Base-by-base conservation (phyloP, 2,329 filamentous ascomycete species). In the Pseudogymnoascus sp. region DNA sequence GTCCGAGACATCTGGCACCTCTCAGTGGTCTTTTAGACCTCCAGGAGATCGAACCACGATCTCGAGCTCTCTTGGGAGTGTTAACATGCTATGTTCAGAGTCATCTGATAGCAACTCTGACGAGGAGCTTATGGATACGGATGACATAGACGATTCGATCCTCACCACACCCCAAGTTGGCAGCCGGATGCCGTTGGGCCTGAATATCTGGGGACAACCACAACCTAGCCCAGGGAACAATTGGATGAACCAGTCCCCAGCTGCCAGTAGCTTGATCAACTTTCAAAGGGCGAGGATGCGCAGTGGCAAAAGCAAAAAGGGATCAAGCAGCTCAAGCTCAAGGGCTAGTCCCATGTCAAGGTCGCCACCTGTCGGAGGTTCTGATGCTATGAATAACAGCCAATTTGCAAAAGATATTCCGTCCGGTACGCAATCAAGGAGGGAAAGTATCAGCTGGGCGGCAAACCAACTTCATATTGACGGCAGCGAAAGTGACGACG, bases 371-470 rank as follows among this genome's bases (percentile, higher is more conserved):
- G 77, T 84, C 0, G 75, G 70, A 41, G 69, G 63, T 62, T 62
- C 69, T 44, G 71, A 72, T 50, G 63, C 63, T 15, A 67, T 69
- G 61, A 65, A 59, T 47, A 66, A 50, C 59, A 79, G 80, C 10
- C 85, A 83, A 68, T 84, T 86, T 70, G 77, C 77, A 1, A 73
- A 76, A 44, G 79, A 81, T 62, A 74, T 78, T 40, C 74, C 76
- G 5, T 77, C 77, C 62, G 76, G 76, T 60, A 78, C 72, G 60
- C 78, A 81, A 39, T 81, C 88, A 7, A 82, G 93, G 47, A 82
- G 93, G 44, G 92, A 97, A 74, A 96, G 91, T 72, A 86, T 97
- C 63, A 95, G 90, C 66, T 86, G 94, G 78, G 91, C 92, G 37
- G 92, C 92, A 13, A 92, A 94, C 67, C 91, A 96, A 68, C 76